Evolutionary conservation across 1,284 basidiomycete species (phyloP).

Genomic region (Caloboletus firmus): DNA sequence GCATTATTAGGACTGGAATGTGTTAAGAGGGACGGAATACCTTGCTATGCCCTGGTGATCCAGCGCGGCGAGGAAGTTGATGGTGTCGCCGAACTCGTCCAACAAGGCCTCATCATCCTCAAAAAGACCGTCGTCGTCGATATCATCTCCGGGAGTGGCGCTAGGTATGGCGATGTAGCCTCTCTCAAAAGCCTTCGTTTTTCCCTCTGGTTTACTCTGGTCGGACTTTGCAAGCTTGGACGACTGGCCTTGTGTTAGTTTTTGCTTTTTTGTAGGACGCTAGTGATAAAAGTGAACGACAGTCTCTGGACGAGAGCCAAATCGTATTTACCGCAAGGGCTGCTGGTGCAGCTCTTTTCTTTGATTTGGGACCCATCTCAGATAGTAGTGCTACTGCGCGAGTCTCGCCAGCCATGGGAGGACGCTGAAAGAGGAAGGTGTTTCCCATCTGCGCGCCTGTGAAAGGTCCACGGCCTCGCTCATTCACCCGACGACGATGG

Average conservation of each 20-base stretch:
- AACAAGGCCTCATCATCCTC: constrained; percentile 65
- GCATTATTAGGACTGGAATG: neutral
- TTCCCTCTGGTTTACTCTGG: constrained; percentile 45
- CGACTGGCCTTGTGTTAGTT: constrained; percentile 29
- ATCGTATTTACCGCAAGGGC: constrained; percentile 32
- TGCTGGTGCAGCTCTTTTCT: constrained; percentile 37
- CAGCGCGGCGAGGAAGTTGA: constrained; percentile 59
- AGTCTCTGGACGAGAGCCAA: neutral
- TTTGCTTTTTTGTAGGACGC: constrained; percentile 48
- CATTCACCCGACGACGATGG: constrained; percentile 20
- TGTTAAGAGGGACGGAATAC: constrained; percentile 40
- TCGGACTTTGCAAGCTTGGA: constrained; percentile 27
- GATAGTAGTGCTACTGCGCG: neutral
- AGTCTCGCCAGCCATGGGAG: neutral
- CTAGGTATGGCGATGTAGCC: constrained; percentile 62
- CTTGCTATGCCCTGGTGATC: constrained; percentile 72
- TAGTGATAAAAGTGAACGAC: constrained; percentile 24
- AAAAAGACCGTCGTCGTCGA: constrained; percentile 52
- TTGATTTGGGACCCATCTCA: constrained; percentile 26
- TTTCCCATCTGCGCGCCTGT: constrained; percentile 15
- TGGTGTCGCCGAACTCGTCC: constrained; percentile 55
- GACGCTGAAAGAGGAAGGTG: constrained; percentile 28
- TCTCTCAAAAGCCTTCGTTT: constrained; percentile 60
- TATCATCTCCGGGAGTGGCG: constrained; percentile 34
- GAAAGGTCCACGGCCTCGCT: neutral